phyloP scores from a whole-genome alignment of 2,329 filamentous ascomycete species.

The Stylonectria norvegica region DNA sequence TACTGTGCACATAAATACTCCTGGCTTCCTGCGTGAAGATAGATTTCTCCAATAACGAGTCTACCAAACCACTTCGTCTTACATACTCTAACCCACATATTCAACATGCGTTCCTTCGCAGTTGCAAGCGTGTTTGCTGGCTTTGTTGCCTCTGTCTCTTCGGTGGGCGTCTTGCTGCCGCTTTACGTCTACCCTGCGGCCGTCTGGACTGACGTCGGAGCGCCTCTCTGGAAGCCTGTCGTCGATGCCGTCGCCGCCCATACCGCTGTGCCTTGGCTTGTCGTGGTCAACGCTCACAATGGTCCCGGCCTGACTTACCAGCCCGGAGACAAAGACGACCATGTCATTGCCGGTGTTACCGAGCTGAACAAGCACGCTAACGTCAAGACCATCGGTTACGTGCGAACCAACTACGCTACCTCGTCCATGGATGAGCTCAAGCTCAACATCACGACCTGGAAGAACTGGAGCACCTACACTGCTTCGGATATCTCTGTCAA shows the following conservation, averaged over 20 bases:
- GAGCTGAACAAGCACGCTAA: constrained; percentile 20
- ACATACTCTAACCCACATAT: background rate
- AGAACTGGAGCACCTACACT: constrained; percentile 14
- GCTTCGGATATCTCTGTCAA: constrained; percentile 14
- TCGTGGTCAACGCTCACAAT: constrained; percentile 20
- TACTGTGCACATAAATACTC: too few relatives aligned
- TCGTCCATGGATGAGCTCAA: constrained; percentile 17
- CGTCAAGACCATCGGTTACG: constrained; percentile 23
- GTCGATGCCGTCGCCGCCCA: constrained; percentile 11
- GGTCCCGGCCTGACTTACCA: constrained; percentile 17
- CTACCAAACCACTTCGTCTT: too few relatives aligned
- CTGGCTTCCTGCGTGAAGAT: too few relatives aligned
- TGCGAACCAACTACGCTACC: constrained; percentile 18
- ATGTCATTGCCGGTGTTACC: constrained; percentile 20
- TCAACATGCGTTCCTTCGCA: constrained; percentile 3
- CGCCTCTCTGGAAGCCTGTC: constrained; percentile 21
- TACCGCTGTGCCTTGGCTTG: constrained; percentile 12
- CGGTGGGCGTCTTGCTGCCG: constrained; percentile 19
- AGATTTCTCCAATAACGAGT: too few relatives aligned
- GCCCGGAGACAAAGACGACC: constrained; percentile 19
- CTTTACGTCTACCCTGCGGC: constrained; percentile 23
- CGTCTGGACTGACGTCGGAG: constrained; percentile 16
- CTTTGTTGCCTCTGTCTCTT: constrained; percentile 4
- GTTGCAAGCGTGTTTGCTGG: background rate
- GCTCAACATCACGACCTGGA: constrained; percentile 18